A percentile compares a stretch with the other conserved stretches of the same genome.
Conservation (phyloP, 139 green algal species). For the Marvania coccoides region DNA sequence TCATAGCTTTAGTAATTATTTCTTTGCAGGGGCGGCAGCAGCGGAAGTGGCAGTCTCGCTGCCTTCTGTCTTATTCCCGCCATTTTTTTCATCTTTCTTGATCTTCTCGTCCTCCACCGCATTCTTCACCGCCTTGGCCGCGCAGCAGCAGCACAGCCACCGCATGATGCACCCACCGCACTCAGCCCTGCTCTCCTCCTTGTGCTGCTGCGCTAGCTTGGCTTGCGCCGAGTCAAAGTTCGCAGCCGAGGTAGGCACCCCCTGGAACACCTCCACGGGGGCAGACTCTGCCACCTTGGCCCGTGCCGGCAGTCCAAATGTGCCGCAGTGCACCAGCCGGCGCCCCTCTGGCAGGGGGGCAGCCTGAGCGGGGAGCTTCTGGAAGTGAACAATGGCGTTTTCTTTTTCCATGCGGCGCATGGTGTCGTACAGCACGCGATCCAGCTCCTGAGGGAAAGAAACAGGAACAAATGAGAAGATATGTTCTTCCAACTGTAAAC, state of each 20-base stretch:
- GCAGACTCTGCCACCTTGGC: not conserved
- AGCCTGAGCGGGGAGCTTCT: not conserved
- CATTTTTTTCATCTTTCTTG: not conserved
- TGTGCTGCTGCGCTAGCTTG: no score
- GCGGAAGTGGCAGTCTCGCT: not conserved
- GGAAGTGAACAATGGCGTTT: constrained; percentile 19
- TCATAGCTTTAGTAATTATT: no score
- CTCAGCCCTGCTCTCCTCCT: not conserved
- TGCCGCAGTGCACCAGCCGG: not conserved
- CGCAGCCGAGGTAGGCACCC: not conserved
- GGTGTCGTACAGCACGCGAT: not conserved
- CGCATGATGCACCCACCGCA: not conserved
- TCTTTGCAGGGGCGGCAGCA: not conserved
- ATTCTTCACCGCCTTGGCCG: not conserved
- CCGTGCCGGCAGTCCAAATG: not conserved
- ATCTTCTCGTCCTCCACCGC: not conserved
- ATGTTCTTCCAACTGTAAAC: no score
- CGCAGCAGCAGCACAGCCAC: not conserved
- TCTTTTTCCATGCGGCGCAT: constrained; percentile 23
- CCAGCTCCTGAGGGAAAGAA: no score
- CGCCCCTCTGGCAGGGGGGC: not conserved
- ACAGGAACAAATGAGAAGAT: no score
- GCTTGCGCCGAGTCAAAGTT: not conserved
- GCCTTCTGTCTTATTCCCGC: not conserved
- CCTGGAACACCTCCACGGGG: not conserved